phyloP scores from a whole-genome alignment of 352 stramenopile genomes.

The Globisporangium splendens region DNA sequence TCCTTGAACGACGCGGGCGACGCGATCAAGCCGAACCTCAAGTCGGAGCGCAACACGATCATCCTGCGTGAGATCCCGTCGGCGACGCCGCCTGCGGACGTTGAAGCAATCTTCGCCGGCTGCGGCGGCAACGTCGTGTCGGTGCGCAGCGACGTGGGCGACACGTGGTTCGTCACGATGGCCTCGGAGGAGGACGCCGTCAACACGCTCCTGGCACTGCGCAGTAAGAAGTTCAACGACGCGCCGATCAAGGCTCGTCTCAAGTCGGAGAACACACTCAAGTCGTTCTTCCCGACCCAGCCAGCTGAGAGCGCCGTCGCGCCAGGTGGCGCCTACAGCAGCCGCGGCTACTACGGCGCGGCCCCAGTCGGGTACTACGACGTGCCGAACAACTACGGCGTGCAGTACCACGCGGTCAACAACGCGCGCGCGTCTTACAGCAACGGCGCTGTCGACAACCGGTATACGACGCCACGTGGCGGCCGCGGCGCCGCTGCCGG shows the following conservation, averaged over 20 bases:
- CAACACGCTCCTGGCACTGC: slow-evolving; percentile 78
- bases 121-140: slow-evolving; percentile 71
- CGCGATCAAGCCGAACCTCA: slow-evolving; percentile 91
- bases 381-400: slow-evolving; percentile 44
- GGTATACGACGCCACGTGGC: slow-evolving; percentile 33
- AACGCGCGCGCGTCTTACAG: slow-evolving; percentile 37
- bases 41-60: slow-evolving; percentile 91
- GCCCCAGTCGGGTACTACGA: slow-evolving; percentile 65
- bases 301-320: slow-evolving; percentile 43
- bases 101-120: slow-evolving; percentile 84
- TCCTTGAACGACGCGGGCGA: slow-evolving; percentile 73
- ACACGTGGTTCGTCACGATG: slow-evolving; percentile 93
- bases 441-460: slow-evolving; percentile 25
- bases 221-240: slow-evolving; percentile 89
- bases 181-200: slow-evolving; percentile 86
- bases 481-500: slow-evolving; percentile 15
- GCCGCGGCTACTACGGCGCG: slow-evolving; percentile 65
- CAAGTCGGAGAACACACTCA: slow-evolving; percentile 92
- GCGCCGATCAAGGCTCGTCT: slow-evolving; percentile 88
- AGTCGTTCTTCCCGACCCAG: slow-evolving; percentile 88
- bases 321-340: slow-evolving; percentile 38
- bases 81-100: slow-evolving; percentile 75
- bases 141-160: slow-evolving; percentile 89
- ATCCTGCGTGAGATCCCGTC: slow-evolving; percentile 92
- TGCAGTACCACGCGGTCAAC: slow-evolving; percentile 49